A percentile compares a stretch with the other conserved stretches of the same genome.
Evolutionary conservation across 75 land plant species (phyloP).

Genomic region (Picea glauca): DNA sequence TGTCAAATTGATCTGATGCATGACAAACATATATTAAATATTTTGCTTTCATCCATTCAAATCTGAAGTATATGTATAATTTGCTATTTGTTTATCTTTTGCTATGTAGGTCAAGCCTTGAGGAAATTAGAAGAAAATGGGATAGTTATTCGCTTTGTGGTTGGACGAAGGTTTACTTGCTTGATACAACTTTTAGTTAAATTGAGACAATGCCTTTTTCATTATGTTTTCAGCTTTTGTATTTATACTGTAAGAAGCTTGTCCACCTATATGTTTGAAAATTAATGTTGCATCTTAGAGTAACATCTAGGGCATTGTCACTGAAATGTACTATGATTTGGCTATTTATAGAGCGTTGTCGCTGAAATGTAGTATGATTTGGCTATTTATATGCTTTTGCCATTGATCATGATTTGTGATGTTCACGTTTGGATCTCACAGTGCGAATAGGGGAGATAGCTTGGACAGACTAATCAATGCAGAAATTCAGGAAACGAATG

Average conservation of each 20-base stretch:
- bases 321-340: not conserved
- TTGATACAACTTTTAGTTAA: not conserved
- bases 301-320: not conserved
- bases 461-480: conserved; percentile 72
- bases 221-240: conserved; percentile 2
- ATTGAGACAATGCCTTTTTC: not conserved
- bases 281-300: conserved; percentile 1
- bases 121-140: conserved; percentile 74
- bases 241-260: not conserved
- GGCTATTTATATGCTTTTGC: not conserved
- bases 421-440: conserved; percentile 24
- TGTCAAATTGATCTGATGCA: not conserved
- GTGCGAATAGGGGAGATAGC: conserved; percentile 90
- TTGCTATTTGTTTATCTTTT: not conserved
- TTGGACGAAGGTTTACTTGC: conserved; percentile 72
- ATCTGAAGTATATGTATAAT: not conserved
- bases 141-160: conserved; percentile 75
- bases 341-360: not conserved
- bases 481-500: conserved; percentile 57
- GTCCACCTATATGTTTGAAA: not conserved
- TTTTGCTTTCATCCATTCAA: not conserved
- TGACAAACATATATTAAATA: not conserved
- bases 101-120: conserved; percentile 59
- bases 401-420: not conserved
- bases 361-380: not conserved